Conservation (phyloP, 805 yeast genomes). For the Candida verbasci region DNA sequence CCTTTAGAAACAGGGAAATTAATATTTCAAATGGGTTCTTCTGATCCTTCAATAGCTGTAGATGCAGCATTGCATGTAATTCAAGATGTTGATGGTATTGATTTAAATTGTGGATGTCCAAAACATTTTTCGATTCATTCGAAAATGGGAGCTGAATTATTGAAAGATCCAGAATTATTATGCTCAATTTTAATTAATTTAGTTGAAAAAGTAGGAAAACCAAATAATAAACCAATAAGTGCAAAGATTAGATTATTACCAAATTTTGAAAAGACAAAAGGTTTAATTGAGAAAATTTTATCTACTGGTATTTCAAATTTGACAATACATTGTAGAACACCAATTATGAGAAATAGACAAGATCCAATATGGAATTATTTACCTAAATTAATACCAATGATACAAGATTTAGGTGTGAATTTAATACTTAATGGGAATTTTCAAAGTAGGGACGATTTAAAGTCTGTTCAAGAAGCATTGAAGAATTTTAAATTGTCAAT, state of each 20-base stretch:
- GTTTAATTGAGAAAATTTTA: slow-evolving; percentile 50
- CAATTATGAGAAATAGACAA: slow-evolving; percentile 84
- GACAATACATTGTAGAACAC: slow-evolving; percentile 89
- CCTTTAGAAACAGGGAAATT: slow-evolving; percentile 52
- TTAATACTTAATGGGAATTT: slow-evolving; percentile 83
- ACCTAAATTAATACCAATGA: slow-evolving; percentile 54
- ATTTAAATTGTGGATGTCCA: slow-evolving; percentile 95
- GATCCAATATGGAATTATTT: slow-evolving; percentile 71
- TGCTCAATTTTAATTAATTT: slow-evolving; percentile 63
- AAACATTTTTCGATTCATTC: slow-evolving; percentile 91
- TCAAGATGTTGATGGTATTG: slow-evolving; percentile 86
- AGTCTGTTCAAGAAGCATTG: slow-evolving; percentile 45
- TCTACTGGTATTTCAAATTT: slow-evolving; percentile 80
- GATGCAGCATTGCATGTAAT: slow-evolving; percentile 81
- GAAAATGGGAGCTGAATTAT: slow-evolving; percentile 96
- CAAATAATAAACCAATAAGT: slow-evolving; percentile 74
- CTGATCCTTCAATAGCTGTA: slow-evolving; percentile 80
- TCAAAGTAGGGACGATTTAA: slow-evolving; percentile 48
- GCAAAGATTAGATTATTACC: slow-evolving; percentile 84
- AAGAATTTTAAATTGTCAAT: slow-evolving; percentile 60
- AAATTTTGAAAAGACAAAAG: slow-evolving; percentile 44
- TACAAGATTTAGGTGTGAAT: slow-evolving; percentile 59
- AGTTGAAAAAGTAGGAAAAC: slow-evolving; percentile 77
- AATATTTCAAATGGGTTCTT: slow-evolving; percentile 88
- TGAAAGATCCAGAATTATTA: slow-evolving; percentile 75